Conservation (phyloP, 257 asterid genomes). For the Mitragyna speciosa region DNA sequence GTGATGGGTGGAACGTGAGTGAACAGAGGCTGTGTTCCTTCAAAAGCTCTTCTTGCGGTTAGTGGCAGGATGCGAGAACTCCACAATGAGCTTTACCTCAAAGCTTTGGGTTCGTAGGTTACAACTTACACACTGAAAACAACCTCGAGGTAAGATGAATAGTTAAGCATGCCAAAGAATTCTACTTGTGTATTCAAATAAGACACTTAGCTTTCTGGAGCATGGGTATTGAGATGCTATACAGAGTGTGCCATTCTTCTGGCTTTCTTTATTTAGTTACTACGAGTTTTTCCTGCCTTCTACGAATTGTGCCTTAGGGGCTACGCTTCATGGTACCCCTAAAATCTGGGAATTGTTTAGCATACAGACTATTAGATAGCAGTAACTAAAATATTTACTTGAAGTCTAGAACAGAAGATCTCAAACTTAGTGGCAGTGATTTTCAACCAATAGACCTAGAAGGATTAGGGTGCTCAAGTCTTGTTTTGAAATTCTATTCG, state of each 20-base stretch:
- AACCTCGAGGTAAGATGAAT: not conserved
- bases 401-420: no score
- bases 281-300: not conserved
- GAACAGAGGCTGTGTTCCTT: conserved; percentile 30
- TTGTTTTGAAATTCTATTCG: no score
- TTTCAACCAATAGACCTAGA: not conserved
- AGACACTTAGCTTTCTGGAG: not conserved
- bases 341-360: no score
- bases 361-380: no score
- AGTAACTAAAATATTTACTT: no score
- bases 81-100: conserved; percentile 58
- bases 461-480: no score
- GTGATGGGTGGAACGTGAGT: conserved; percentile 34
- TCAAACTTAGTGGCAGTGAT: not conserved
- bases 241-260: not conserved
- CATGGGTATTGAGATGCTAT: not conserved
- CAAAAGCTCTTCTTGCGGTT: conserved; percentile 55
- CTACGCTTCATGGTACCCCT: no score
- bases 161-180: not conserved
- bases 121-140: not conserved
- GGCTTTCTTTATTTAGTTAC: not conserved
- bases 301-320: no score
- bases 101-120: conserved; percentile 61
- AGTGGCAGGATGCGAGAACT: conserved; percentile 68
- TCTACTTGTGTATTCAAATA: not conserved